Conservation (phyloP, 257 asterid species). For the Solanum pinnatisectum region DNA sequence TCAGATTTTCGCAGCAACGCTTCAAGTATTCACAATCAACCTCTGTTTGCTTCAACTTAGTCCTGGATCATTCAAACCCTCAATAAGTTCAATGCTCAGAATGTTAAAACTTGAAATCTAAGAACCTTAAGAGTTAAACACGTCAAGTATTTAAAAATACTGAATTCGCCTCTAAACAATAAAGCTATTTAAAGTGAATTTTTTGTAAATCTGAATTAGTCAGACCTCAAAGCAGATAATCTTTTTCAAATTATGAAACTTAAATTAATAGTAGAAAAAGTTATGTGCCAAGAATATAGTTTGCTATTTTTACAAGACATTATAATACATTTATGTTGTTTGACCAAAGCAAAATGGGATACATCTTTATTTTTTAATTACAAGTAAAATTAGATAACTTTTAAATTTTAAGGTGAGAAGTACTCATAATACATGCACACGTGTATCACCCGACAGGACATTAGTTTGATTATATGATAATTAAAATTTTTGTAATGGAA, state of each 20-base stretch:
- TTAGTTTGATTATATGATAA: background rate
- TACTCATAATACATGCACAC: background rate
- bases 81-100: background rate
- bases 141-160: background rate
- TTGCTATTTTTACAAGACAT: background rate
- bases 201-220: background rate
- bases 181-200: no score
- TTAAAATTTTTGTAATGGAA: background rate
- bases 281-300: background rate
- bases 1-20: constrained; percentile 81
- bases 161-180: background rate
- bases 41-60: constrained; percentile 95
- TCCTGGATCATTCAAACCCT: constrained; percentile 30
- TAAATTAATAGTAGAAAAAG: no score
- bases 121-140: background rate
- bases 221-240: background rate
- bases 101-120: background rate
- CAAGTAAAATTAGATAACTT: background rate
- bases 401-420: background rate
- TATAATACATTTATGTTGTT: background rate
- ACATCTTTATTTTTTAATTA: background rate
- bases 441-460: background rate
- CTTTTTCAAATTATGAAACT: background rate
- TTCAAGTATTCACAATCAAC: constrained; percentile 85
- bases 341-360: background rate